These are phyloP conservation scores for Starmerella bombicola DNA, from an alignment of 805 yeast species.

Conservation along the genomic window DNA sequence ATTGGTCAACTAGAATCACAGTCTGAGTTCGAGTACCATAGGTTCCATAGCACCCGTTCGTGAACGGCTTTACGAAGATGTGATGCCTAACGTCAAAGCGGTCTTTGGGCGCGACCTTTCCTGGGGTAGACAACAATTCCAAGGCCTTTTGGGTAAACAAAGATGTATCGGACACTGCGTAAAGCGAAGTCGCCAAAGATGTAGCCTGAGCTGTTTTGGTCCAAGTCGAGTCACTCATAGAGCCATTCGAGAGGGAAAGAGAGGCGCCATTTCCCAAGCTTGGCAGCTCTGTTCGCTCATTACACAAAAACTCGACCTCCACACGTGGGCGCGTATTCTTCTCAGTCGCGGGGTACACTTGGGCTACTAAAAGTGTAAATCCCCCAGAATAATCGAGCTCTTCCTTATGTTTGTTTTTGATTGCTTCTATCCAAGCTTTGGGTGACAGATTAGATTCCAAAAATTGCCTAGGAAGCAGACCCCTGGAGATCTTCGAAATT, in stretches of 20 bases:
- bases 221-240: conserved; percentile 55
- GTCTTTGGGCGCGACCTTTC: conserved; percentile 24
- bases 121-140: conserved; percentile 40
- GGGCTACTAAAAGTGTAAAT: conserved; percentile 25
- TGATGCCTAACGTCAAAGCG: conserved; percentile 41
- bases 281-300: conserved; percentile 7
- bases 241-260: conserved; percentile 57
- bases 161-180: conserved; percentile 5
- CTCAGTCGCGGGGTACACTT: conserved; percentile 4
- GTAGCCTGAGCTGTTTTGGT: conserved; percentile 51
- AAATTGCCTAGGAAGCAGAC: conserved; percentile 38
- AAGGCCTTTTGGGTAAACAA: conserved; percentile 42
- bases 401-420: conserved; percentile 17
- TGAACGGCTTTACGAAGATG: conserved; percentile 62
- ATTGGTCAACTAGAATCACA: conserved; percentile 45
- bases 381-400: conserved; percentile 21
- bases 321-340: not conserved
- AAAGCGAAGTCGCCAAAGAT: conserved; percentile 27
- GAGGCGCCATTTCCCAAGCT: conserved; percentile 25
- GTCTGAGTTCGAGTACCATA: conserved; percentile 90
- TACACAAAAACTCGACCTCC: conserved; percentile 17
- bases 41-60: conserved; percentile 26
- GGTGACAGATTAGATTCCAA: conserved; percentile 31
- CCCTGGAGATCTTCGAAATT: conserved; percentile 38
- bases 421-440: conserved; percentile 36